Evolutionary conservation across 345 rosid genomes (phyloP).

Genomic region (Eucalyptus pauciflora): DNA sequence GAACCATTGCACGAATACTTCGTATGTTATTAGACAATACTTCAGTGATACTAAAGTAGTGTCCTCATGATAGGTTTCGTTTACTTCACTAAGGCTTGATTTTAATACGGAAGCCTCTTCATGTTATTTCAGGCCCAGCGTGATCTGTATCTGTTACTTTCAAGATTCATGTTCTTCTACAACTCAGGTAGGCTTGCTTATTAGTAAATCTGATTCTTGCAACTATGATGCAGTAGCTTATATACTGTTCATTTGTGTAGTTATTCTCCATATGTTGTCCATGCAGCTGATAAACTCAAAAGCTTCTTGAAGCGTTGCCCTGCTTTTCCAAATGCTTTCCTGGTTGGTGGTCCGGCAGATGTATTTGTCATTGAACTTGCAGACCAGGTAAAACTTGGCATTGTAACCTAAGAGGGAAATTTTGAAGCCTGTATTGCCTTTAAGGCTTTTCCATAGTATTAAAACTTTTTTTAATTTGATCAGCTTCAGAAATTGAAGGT

Average conservation of each 20-base stretch:
- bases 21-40: not conserved
- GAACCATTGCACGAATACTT: not conserved
- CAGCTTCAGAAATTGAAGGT: constrained; percentile 97
- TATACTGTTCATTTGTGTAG: not conserved
- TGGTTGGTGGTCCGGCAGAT: constrained; percentile 83
- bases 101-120: not conserved
- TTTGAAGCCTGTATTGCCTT: not conserved
- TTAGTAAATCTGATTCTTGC: not conserved
- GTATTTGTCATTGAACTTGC: constrained; percentile 87
- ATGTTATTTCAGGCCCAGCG: constrained; percentile 58
- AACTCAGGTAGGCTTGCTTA: constrained; percentile 45
- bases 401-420: not conserved
- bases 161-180: constrained; percentile 87
- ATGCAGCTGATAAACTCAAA: constrained; percentile 70
- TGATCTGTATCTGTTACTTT: constrained; percentile 72
- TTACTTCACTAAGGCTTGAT: not conserved
- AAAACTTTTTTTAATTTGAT: not conserved
- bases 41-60: not conserved
- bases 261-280: not conserved
- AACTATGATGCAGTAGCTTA: not conserved
- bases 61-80: not conserved
- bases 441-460: not conserved
- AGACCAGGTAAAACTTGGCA: constrained; percentile 58
- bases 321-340: constrained; percentile 71
- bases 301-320: constrained; percentile 72